Evolutionary conservation across 371 early-diverging fungal species (phyloP).

Genomic region (Actinomortierella ambigua): DNA sequence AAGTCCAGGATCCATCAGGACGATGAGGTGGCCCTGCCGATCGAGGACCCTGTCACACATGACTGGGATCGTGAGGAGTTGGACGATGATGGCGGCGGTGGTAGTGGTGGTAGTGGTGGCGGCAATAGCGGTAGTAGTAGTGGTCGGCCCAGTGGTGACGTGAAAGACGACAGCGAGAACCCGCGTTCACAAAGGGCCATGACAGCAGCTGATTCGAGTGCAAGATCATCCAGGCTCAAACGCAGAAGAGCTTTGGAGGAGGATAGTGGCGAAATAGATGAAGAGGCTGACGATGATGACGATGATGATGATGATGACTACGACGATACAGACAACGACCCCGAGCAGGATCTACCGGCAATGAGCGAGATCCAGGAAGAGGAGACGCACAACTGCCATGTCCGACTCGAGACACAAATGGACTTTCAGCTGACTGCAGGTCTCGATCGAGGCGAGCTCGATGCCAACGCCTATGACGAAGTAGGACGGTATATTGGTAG

Average conservation of each 20-base stretch:
- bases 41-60: slow-evolving; percentile 24
- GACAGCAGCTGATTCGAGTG: too few relatives aligned
- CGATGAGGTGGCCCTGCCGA: slow-evolving; percentile 19
- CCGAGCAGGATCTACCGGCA: slow-evolving; percentile 26
- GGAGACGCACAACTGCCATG: slow-evolving; percentile 25
- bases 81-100: slow-evolving; percentile 27
- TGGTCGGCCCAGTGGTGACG: too few relatives aligned
- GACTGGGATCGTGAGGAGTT: slow-evolving; percentile 46
- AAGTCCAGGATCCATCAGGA: background rate
- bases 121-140: too few relatives aligned
- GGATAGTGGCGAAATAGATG: background rate
- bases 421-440: slow-evolving; percentile 41
- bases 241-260: slow-evolving; percentile 3
- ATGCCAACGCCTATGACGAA: slow-evolving; percentile 22
- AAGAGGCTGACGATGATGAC: slow-evolving; percentile 6
- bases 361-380: slow-evolving; percentile 40
- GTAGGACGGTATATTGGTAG: slow-evolving; percentile 40
- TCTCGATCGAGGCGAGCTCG: slow-evolving; percentile 33
- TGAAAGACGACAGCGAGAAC: too few relatives aligned
- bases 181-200: too few relatives aligned
- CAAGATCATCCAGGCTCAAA: background rate
- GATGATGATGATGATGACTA: slow-evolving; percentile 17
- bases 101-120: background rate
- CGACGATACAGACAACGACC: slow-evolving; percentile 21
- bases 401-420: slow-evolving; percentile 38